Base-by-base conservation (phyloP, 192 early-diverging fungal genomes). In the Backusella australiensis region DNA sequence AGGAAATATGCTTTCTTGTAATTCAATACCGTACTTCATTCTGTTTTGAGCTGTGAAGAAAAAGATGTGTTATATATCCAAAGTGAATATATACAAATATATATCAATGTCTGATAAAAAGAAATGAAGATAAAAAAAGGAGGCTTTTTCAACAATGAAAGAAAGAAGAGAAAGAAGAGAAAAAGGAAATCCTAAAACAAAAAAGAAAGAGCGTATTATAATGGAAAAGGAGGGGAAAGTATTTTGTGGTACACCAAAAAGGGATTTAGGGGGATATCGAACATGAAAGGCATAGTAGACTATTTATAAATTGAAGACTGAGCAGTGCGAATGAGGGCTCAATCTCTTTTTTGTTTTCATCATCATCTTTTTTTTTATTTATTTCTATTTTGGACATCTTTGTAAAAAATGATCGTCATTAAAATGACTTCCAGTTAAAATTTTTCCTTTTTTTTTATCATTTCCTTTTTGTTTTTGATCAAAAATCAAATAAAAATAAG, bases 11-110 rank as follows among this genome's bases (percentile, higher is more conserved):
- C 74, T 81, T 3, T 81, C 76, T 69, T 81, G 80, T 65, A 81
- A 73, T 81, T 81, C 80, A 39, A 42, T 15, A 29, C 80, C 80
- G 80, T 81, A 81, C 38, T 81, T 81, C 80, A 78, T 78, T 63
- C 15, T 19, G n/a, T 49, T 49, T 26, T 63, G 23, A 63, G 56
- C 14, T 63, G 12, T 63, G 56, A 23, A 23, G 17, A 59, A 59
- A 59, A 49, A 59, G 21, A 63, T 26, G 56, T 63, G 23, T 12
- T 63, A 63, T 63, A 63, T 63, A 63, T 63, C 56, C 23, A 29
- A 63, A 29, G n/a, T 63, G 56, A 26, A 63, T 63, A 26, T 63
- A 63, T 26, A 63, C 26, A 63, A 29, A 63, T 63, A 29, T 23
- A 29, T 23, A 63, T 12, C 56, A 63, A 29, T 63, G 14, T 63